phyloP scores from a whole-genome alignment of 768 basidiomycete genomes.

The Kwoniella heveanensis region DNA sequence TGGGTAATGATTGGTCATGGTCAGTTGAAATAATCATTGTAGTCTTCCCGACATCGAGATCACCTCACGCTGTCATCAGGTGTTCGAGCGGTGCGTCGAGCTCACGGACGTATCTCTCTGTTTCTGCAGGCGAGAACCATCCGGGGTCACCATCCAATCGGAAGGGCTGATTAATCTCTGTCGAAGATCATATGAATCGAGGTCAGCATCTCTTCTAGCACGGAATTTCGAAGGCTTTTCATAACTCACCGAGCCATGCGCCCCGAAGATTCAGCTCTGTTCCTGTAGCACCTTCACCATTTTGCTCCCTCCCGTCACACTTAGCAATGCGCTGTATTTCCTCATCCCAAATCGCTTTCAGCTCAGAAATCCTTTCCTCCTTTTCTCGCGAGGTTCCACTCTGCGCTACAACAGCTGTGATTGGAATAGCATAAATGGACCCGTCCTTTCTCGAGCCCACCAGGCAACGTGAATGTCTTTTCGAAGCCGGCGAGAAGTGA shows the following conservation, averaged over 20 bases:
- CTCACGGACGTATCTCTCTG: conserved; percentile 30
- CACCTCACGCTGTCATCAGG: conserved; percentile 40
- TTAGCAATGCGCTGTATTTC: conserved; percentile 2
- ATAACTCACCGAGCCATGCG: conserved; percentile 43
- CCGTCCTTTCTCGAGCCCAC: conserved; percentile 13
- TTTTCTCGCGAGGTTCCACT: background rate
- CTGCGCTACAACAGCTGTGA: background rate
- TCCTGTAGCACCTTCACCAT: background rate
- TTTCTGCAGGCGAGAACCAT: conserved; percentile 13
- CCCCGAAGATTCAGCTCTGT: conserved; percentile 23
- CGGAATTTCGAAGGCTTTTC: background rate
- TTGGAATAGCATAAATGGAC: conserved; percentile 8
- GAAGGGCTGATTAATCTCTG: conserved; percentile 21
- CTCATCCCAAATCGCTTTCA: conserved; percentile 17
- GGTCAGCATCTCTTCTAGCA: background rate
- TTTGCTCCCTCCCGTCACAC: background rate
- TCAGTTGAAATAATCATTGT: too few relatives aligned
- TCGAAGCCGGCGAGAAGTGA: conserved; percentile 14
- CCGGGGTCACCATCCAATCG: background rate
- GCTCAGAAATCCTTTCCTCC: background rate
- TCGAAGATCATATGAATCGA: background rate
- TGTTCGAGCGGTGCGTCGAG: conserved; percentile 44
- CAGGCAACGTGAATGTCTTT: background rate
- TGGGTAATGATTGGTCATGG: background rate
- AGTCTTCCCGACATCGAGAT: too few relatives aligned